phyloP scores from a whole-genome alignment of 2,329 filamentous ascomycete genomes.

The Aspergillus persii region DNA sequence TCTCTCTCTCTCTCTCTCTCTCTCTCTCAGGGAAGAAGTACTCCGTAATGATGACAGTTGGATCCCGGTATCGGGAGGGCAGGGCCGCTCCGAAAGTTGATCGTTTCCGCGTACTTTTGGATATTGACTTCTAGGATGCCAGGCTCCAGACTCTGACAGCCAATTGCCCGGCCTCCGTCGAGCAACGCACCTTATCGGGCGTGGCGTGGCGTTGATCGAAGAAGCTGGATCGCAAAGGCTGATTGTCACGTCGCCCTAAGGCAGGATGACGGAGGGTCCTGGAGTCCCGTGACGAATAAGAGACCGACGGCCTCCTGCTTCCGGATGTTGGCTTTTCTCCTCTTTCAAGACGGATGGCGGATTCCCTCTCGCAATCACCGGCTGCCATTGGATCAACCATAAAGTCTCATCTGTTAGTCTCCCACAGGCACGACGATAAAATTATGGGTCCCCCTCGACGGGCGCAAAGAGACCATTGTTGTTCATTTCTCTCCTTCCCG shows the following conservation, averaged over 20 bases:
- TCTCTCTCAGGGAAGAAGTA: background rate
- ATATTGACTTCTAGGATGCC: background rate
- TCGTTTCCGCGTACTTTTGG: background rate
- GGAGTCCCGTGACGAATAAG: background rate
- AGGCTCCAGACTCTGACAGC: no score
- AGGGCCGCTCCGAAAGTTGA: background rate
- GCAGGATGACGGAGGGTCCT: background rate
- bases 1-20: no score
- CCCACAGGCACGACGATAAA: no score
- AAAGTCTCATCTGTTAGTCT: no score
- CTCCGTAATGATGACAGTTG: background rate
- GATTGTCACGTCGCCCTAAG: background rate
- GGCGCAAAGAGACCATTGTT: background rate
- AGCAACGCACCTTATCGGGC: background rate
- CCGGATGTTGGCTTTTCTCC: background rate
- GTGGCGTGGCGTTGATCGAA: background rate
- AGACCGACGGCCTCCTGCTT: background rate
- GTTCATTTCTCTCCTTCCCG: background rate
- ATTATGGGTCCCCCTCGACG: background rate
- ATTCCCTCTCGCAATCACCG: no score
- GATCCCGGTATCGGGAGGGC: background rate
- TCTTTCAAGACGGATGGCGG: background rate
- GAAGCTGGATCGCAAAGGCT: background rate
- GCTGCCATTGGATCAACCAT: background rate
- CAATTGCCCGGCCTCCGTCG: background rate